phyloP scores from a whole-genome alignment of 176 grass and related monocot genomes.

The Tillandsia fasciculata region DNA sequence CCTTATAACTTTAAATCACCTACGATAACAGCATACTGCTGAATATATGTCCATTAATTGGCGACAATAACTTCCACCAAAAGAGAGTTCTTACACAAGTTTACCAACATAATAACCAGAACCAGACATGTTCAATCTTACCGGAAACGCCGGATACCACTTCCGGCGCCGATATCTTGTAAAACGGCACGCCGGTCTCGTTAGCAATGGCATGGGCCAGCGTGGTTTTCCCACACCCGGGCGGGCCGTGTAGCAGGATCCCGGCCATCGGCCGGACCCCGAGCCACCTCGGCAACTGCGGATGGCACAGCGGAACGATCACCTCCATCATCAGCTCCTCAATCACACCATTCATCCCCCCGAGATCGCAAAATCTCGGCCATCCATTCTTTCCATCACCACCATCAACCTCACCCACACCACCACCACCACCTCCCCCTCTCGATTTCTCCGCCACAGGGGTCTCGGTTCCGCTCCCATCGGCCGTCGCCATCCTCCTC shows the following conservation, averaged over 20 bases:
- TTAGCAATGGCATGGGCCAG: conserved; percentile 84
- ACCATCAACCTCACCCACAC: background rate
- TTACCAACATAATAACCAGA: background rate
- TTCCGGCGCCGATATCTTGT: conserved; percentile 86
- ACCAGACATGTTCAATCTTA: conserved; percentile 16
- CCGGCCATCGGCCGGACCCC: conserved; percentile 70
- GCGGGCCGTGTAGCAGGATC: conserved; percentile 70
- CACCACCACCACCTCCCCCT: background rate
- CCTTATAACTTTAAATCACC: background rate
- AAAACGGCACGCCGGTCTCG: conserved; percentile 77
- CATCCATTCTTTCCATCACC: conserved; percentile 29
- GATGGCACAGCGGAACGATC: conserved; percentile 73
- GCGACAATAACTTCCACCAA: background rate
- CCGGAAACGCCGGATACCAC: conserved; percentile 82
- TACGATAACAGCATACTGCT: background rate
- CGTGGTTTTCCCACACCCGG: conserved; percentile 82
- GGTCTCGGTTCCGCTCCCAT: conserved; percentile 22
- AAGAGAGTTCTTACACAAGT: background rate
- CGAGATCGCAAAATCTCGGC: conserved; percentile 52
- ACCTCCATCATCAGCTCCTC: conserved; percentile 90
- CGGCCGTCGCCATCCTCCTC: conserved; percentile 21
- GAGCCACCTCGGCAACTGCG: conserved; percentile 48
- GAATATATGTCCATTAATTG: background rate
- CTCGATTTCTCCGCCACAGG: conserved; percentile 22
- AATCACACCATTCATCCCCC: conserved; percentile 56